A percentile compares a stretch with the other conserved stretches of the same genome.
phyloP scores from a whole-genome alignment of 2,329 filamentous ascomycete genomes.

The Graphilbum fragrans region DNA sequence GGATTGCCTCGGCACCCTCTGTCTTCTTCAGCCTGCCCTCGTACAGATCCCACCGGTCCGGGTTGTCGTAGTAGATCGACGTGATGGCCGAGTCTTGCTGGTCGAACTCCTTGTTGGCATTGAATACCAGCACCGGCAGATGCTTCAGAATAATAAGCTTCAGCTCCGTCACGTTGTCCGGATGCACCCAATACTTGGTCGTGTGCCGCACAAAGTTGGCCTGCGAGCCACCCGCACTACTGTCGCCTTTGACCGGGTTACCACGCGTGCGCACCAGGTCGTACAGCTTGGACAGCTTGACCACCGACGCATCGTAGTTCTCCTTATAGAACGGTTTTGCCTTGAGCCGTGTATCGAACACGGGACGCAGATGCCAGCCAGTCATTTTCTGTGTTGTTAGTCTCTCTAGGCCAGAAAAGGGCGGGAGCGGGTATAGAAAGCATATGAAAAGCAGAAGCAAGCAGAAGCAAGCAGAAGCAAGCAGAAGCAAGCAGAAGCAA shows the following conservation, averaged over 20 bases:
- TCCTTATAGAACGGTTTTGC: constrained; percentile 98
- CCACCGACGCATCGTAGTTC: constrained; percentile 92
- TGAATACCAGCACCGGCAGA: constrained; percentile 93
- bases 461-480: background rate
- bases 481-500: background rate
- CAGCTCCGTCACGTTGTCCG: constrained; percentile 93
- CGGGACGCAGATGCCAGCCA: constrained; percentile 80
- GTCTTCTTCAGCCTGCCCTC: constrained; percentile 93
- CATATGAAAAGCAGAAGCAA: background rate
- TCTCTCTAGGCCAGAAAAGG: too few relatives aligned
- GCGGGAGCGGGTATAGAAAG: background rate
- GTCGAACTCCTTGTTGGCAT: constrained; percentile 92
- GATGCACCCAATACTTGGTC: constrained; percentile 99
- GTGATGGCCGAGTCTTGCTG: constrained; percentile 85
- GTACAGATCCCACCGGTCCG: constrained; percentile 88
- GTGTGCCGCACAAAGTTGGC: constrained; percentile 95
- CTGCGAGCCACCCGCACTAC: constrained; percentile 78
- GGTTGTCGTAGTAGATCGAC: constrained; percentile 97
- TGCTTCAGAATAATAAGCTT: constrained; percentile 98
- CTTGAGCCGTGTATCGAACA: constrained; percentile 90
- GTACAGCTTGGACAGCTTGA: constrained; percentile 90
- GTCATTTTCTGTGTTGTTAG: constrained; percentile 94
- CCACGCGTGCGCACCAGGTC: constrained; percentile 88
- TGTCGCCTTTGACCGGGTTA: constrained; percentile 85
- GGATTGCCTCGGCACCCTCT: constrained; percentile 92